Evolutionary conservation across 768 basidiomycete genomes (phyloP), one percentile per base, ranked within the genome.

Genomic region (Calocybe cyanea): DNA sequence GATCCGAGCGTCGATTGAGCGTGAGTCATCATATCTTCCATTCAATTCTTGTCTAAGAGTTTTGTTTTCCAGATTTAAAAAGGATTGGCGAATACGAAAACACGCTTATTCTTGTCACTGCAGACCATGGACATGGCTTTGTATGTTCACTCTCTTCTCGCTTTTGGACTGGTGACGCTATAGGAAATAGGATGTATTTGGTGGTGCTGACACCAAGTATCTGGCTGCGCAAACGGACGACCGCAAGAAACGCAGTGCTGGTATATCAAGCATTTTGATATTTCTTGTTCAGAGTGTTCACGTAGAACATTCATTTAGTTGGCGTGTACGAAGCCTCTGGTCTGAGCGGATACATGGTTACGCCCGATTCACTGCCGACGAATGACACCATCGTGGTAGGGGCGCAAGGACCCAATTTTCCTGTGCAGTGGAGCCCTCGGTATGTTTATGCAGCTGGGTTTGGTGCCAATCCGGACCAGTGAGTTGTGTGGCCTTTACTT

Each of bases 91-190:
- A 72, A 49, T 60, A 62, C 28, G 65, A 73, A 7, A 55, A 71
- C 41, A 73, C 71, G 1, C 55, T 73, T 14, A 72, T 72, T 38
- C 64, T 73, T 41, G 65, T 72, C 18, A 73, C 72, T 39, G 72
- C 72, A 41, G 72, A 73, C 51, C 72, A 73, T 43, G 72, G 72
- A 14, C 72, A 73, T 46, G 72, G 72, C 7, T 73, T 73, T 44
- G 70, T 70, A 33, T 36, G 69, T 60, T 13, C 10, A 14, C 19
- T 20, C 25, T 13, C 31, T 41, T 15, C n/a, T 21, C 32, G 9
- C 1, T 7, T 18, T 15, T 21, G 9, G 21, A 13, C 23, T 24
- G 14, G 39, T 54, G 14, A 46, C 33, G 36, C 2, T 15, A 11
- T 2, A 7, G 11, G 17, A 11, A 24, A 37, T 15, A 72, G 69